Percentiles rank a stretch among this genome's conserved stretches.
phyloP scores from a whole-genome alignment of 306 rosid species.

The Neltuma alba region DNA sequence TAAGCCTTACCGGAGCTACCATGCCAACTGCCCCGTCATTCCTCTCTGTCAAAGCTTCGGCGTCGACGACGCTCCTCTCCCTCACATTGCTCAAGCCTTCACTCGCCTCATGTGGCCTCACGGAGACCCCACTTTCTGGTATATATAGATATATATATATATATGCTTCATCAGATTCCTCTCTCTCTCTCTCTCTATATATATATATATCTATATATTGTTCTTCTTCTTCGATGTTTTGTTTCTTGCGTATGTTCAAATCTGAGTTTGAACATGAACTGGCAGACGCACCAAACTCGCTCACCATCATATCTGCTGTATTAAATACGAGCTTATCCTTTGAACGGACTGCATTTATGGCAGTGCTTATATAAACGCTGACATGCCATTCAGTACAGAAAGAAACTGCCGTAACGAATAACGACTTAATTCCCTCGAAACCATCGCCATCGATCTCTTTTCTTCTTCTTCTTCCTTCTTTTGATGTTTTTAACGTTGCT shows the following conservation, averaged over 20 bases:
- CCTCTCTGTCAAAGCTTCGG: slow-evolving; percentile 55
- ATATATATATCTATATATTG: no score
- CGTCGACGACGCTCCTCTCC: slow-evolving; percentile 34
- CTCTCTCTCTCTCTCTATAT: no score
- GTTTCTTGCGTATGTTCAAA: not conserved
- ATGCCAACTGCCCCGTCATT: slow-evolving; percentile 8
- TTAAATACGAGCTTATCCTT: not conserved
- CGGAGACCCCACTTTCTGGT: slow-evolving; percentile 54
- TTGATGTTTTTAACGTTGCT: not conserved
- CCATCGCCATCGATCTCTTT: not conserved
- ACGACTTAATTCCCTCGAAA: not conserved
- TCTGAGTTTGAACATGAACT: not conserved
- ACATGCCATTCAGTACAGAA: not conserved
- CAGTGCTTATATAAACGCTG: not conserved
- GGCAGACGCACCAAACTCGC: not conserved
- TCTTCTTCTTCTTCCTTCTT: not conserved
- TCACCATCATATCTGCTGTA: not conserved
- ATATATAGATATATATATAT: no score
- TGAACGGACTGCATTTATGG: not conserved
- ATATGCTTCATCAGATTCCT: not conserved
- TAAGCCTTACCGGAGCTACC: slow-evolving; percentile 48
- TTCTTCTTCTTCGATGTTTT: not conserved
- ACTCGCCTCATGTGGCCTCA: slow-evolving; percentile 64
- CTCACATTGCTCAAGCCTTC: slow-evolving; percentile 30
- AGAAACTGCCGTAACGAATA: not conserved